These are phyloP conservation scores for Geranium incanum DNA, from an alignment of 441 rosid genomes.

Conservation along the genomic window DNA sequence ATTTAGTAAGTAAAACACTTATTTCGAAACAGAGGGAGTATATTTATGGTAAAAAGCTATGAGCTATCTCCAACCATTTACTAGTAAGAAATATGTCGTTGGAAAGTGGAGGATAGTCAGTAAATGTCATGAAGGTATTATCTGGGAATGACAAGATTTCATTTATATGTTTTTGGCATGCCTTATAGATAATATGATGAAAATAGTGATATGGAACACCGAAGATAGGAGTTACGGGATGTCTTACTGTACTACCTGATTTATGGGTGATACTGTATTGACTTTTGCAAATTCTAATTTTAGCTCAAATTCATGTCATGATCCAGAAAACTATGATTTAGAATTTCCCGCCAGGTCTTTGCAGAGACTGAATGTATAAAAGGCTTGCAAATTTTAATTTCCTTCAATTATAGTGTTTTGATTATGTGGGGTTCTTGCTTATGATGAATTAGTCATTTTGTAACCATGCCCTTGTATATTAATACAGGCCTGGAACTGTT, in stretches of 20 bases:
- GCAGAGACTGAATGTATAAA: not conserved
- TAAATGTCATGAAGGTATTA: not conserved
- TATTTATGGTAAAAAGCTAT: not conserved
- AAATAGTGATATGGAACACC: not conserved
- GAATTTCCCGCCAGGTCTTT: conserved; percentile 1
- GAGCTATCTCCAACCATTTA: not conserved
- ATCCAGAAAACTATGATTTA: not conserved
- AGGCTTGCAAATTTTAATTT: not conserved
- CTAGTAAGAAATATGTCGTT: not conserved
- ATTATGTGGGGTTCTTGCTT: not conserved
- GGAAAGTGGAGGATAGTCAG: not conserved
- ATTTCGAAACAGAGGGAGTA: not conserved
- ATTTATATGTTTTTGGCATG: not conserved
- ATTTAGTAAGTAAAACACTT: too few relatives aligned
- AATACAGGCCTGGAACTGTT: conserved; percentile 61
- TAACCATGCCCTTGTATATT: conserved; percentile 14
- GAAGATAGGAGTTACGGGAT: not conserved
- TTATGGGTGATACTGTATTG: not conserved
- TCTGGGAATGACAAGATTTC: not conserved
- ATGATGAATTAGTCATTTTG: not conserved
- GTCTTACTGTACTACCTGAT: not conserved
- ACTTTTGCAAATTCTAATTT: conserved; percentile 8
- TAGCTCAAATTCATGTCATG: not conserved
- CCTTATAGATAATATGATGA: not conserved
- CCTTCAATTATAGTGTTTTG: conserved; percentile 5